Base-by-base conservation (phyloP, 2,329 filamentous ascomycete species). In the Hypoxylon sp. region DNA sequence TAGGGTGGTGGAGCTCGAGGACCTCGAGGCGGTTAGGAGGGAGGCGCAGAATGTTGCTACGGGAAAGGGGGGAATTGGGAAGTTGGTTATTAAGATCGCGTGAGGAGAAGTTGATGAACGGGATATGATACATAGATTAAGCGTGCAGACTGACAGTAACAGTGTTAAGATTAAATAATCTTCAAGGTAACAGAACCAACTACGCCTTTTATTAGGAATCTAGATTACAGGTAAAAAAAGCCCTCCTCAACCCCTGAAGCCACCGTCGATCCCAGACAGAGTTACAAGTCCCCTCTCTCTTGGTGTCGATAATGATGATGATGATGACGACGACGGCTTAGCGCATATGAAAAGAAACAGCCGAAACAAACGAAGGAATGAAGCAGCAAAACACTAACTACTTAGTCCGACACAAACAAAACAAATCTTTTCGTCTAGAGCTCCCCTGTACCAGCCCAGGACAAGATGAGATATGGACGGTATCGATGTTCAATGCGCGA, bases 21-120 rank as follows among this genome's bases (percentile, higher is more conserved):
- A 87, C 62, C 63, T 85, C 9, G 77, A 81, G 8, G 78, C 73
- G 1, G 77, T 87, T 6, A 76, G 78, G 66, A 70, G 68, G 55
- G 81, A 74, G 1, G 83, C 81, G 57, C 76, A 78, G 7, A 75
- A 79, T 69, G 79, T 83, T 4, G 76, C 75, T 14, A 73, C 71
- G 1, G 76, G 78, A 1, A 82, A 81, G 60, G 82, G 82, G 0
- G 82, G 82, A 0, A 47, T 82, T 14, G 83, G 83, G 16, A 81
- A 80, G 65, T 64, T 81, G 30, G 77, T 84, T 0, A 74, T 84
- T 14, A 78, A 75, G 59, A 74, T 82, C 56, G 25, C 12, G 9
- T 21, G 30, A 48, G 3, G 27, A n/a, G 9, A 74, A 23, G 9
- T 30, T 25, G 30, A n/a, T n/a, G n/a, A 16, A 46, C 16, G n/a